Evolutionary conservation across 2,329 filamentous ascomycete genomes (phyloP).

Genomic region (Cladorrhinum sp.): DNA sequence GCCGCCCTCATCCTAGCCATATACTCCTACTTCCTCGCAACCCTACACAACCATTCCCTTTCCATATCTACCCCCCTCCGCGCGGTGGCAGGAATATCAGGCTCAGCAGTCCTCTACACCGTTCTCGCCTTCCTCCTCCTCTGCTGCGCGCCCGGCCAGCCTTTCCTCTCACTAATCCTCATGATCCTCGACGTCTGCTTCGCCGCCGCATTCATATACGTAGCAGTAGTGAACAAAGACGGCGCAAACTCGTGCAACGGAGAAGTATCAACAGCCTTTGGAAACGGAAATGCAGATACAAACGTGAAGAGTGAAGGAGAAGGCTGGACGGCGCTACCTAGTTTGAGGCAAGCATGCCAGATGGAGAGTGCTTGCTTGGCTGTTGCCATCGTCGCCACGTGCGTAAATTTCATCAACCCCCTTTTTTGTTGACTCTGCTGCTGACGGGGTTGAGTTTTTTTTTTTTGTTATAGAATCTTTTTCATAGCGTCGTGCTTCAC

Average conservation of each 20-base stretch:
- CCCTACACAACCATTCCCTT: constrained; percentile 62
- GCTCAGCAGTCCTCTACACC: constrained; percentile 71
- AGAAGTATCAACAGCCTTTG: constrained; percentile 64
- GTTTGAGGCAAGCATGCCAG: constrained; percentile 58
- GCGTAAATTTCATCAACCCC: constrained; percentile 32
- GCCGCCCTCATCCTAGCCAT: constrained; percentile 71
- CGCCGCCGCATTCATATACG: constrained; percentile 72
- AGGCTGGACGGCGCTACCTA: constrained; percentile 46
- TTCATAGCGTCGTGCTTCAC: constrained; percentile 28
- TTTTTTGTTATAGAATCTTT: constrained; percentile 32
- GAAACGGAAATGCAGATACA: constrained; percentile 54
- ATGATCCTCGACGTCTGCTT: constrained; percentile 77
- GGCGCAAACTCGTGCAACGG: constrained; percentile 63
- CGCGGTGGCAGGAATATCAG: constrained; percentile 76
- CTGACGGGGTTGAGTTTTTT: background rate
- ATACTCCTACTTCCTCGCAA: constrained; percentile 80
- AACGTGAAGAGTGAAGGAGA: constrained; percentile 47
- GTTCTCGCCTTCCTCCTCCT: constrained; percentile 69
- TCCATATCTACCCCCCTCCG: constrained; percentile 62
- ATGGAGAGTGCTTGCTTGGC: constrained; percentile 76
- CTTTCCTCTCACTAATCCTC: constrained; percentile 68
- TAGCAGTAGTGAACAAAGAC: constrained; percentile 69
- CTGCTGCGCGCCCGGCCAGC: constrained; percentile 73
- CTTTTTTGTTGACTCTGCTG: constrained; percentile 7
- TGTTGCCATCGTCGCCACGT: constrained; percentile 75